Evolutionary conservation across 345 rosid genomes (phyloP), one percentile per base, ranked within the genome.

Genomic region (Carallia brachiata): DNA sequence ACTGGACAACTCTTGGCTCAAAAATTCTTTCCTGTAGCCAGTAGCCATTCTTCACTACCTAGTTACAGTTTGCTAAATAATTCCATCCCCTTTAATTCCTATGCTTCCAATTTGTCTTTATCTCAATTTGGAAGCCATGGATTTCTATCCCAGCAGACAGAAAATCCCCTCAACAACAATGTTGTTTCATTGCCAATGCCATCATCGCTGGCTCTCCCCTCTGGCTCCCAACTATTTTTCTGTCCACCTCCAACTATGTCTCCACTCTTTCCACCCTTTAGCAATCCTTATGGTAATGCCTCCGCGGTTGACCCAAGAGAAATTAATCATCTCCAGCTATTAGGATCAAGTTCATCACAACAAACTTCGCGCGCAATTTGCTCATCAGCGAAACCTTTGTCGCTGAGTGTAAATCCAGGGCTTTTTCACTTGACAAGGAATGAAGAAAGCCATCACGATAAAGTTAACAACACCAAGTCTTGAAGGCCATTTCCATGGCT

Each of bases 121-220:
- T 84, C 92, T 55, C 96, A 86, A 30, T 80, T 83, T 62, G 97
- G 96, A 62, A 74, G 67, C 71, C 89, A 88, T 70, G 92, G 87
- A 54, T 75, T 84, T 56, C 73, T 79, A 36, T 73, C 92, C 40
- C 88, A 86, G 52, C 87, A 86, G 52, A 3, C 84, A 10, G 90
- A 85, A 55, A 52, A 52, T 61, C 70, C 70, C 69, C 56, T 48
- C 47, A 75, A 36, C 36, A 76, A 61, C 67, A 37, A 16, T 65
- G 65, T 62, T 60, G 48, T 60, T 61, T 36, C 77, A 15, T 57
- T 67, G 37, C 71, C 77, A 18, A 52, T 67, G 47, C 71, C 80
- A 6, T 78, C 84, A 68, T 76, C 80, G 8, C 10, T 79, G 34
- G 67, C 80, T 66, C 56, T 81, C 17, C 71, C 87, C 19, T 66